Percentiles rank a stretch among this genome's conserved stretches.
phyloP scores from a whole-genome alignment of 176 grass and related monocot genomes.

The Thinopyrum elongatum region DNA sequence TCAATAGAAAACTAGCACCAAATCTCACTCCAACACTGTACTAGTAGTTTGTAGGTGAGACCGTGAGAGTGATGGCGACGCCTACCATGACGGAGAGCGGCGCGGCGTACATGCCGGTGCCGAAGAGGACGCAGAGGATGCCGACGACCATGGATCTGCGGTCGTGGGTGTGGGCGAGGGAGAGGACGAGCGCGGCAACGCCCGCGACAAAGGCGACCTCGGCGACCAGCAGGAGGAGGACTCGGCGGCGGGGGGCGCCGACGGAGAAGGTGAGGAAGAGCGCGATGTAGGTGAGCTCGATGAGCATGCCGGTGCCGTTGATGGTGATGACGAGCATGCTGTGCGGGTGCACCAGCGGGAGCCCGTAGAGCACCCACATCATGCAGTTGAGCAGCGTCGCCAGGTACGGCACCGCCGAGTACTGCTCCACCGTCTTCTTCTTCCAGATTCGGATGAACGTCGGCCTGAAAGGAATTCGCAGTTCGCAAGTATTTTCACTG shows the following conservation, averaged over 20 bases:
- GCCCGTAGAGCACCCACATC: constrained; percentile 97
- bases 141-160: constrained; percentile 86
- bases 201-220: constrained; percentile 59
- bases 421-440: constrained; percentile 81
- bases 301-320: constrained; percentile 77
- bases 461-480: constrained; percentile 50
- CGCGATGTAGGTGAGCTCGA: constrained; percentile 77
- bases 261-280: constrained; percentile 79
- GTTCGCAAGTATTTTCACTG: no score
- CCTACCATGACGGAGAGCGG: constrained; percentile 97
- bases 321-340: constrained; percentile 96
- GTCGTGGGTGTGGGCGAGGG: constrained; percentile 50
- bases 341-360: constrained; percentile 83
- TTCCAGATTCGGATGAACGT: constrained; percentile 91
- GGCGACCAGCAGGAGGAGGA: constrained; percentile 49
- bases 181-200: constrained; percentile 64
- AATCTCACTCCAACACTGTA: background rate
- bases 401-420: constrained; percentile 84
- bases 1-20: background rate
- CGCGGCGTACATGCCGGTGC: constrained; percentile 90
- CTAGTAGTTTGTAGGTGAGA: background rate
- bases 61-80: background rate
- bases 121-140: constrained; percentile 83
- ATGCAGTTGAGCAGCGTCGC: constrained; percentile 98
- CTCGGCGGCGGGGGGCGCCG: constrained; percentile 40